These are phyloP conservation scores for Allodekkera sacchari DNA, from an alignment of 805 yeast genomes.

Conservation along the genomic window DNA sequence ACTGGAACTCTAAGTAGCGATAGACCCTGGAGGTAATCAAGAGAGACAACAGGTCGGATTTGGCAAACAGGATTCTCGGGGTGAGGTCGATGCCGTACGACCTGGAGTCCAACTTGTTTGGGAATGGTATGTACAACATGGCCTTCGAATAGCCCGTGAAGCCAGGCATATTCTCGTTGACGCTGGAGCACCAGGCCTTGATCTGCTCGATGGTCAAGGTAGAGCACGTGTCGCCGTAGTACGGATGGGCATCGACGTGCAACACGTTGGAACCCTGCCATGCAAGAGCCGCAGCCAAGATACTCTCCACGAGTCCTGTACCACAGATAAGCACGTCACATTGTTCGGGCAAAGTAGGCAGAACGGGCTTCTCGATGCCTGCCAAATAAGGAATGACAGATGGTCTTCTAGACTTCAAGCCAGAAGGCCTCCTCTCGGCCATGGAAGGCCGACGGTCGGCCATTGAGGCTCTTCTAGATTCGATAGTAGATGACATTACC, in stretches of 20 bases:
- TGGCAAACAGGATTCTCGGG: constrained; percentile 83
- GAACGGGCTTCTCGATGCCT: constrained; percentile 66
- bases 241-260: constrained; percentile 76
- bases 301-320: constrained; percentile 83
- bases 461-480: constrained; percentile 48
- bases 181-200: constrained; percentile 71
- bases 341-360: constrained; percentile 54
- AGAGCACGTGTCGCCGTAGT: constrained; percentile 86
- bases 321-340: constrained; percentile 90
- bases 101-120: constrained; percentile 46
- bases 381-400: constrained; percentile 60
- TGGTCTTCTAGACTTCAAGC: constrained; percentile 22
- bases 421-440: constrained; percentile 29
- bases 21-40: constrained; percentile 81
- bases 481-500: constrained; percentile 12
- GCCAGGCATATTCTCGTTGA: constrained; percentile 36
- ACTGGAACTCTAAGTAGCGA: constrained; percentile 86
- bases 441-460: constrained; percentile 59
- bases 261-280: constrained; percentile 98
- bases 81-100: constrained; percentile 84
- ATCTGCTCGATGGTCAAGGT: constrained; percentile 82
- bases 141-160: constrained; percentile 46
- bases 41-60: constrained; percentile 75
- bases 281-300: constrained; percentile 86
- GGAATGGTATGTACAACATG: constrained; percentile 67